Percentiles rank a stretch among this genome's conserved stretches.
Evolutionary conservation across 163 green algal genomes (phyloP).

Genomic region (Botryococcus braunii): DNA sequence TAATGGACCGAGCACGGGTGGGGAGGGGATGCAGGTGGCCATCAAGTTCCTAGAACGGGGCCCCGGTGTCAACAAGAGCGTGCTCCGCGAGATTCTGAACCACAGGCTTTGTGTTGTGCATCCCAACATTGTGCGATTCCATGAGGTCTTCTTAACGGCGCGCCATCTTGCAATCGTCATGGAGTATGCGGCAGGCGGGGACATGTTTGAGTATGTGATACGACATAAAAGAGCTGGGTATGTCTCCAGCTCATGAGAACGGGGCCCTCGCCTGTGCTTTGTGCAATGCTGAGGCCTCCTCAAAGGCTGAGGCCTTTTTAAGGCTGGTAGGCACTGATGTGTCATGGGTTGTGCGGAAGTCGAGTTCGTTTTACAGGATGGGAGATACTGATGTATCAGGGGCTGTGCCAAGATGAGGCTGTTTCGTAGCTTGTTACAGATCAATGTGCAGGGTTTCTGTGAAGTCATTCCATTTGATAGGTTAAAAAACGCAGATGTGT

Average conservation of each 20-base stretch:
- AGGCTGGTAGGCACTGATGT: no score
- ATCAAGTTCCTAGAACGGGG: constrained; percentile 51
- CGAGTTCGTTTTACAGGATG: no score
- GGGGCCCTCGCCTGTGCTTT: no score
- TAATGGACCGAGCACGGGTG: no score
- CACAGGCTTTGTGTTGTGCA: constrained; percentile 48
- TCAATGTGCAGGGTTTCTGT: no score
- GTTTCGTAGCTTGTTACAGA: no score
- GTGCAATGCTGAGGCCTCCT: neutral
- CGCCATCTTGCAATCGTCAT: constrained; percentile 55
- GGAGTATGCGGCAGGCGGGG: constrained; percentile 43
- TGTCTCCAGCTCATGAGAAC: no score
- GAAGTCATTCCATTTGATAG: no score
- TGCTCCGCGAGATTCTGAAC: constrained; percentile 48
- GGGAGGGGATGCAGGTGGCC: constrained; percentile 40
- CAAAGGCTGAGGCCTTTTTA: neutral
- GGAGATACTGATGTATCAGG: no score
- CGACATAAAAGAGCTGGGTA: constrained; percentile 18
- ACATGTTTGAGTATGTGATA: constrained; percentile 44
- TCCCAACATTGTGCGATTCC: constrained; percentile 42
- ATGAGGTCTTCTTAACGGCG: constrained; percentile 41
- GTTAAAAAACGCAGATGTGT: no score
- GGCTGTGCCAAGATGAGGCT: no score
- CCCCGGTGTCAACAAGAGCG: constrained; percentile 26
- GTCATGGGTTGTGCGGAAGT: no score